phyloP scores from a whole-genome alignment of 805 yeast genomes.

The Saturnispora sekii region DNA sequence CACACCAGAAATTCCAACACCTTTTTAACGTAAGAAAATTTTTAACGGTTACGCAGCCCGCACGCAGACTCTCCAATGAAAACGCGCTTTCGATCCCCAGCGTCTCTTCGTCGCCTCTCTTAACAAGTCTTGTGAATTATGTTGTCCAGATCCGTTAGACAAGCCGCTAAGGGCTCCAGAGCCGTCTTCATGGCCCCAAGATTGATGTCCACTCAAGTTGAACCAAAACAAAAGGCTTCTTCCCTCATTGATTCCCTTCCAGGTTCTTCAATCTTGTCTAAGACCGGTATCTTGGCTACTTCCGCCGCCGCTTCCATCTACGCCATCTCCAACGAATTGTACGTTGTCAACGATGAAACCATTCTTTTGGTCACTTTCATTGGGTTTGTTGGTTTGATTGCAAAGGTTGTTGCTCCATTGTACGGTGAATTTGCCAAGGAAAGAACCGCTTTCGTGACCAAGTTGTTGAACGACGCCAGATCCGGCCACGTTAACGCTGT shows the following conservation, averaged over 20 bases:
- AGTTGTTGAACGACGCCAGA: constrained; percentile 80
- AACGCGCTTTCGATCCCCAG: neutral
- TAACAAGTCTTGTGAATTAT: constrained; percentile 1
- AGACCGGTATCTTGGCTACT: constrained; percentile 93
- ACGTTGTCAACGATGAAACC: constrained; percentile 91
- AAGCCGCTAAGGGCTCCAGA: constrained; percentile 23
- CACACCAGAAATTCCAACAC: neutral
- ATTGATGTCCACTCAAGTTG: constrained; percentile 54
- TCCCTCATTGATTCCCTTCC: constrained; percentile 89
- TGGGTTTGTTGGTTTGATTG: constrained; percentile 63
- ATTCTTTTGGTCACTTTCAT: constrained; percentile 72
- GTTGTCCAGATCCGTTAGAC: constrained; percentile 23
- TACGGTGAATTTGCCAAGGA: constrained; percentile 90
- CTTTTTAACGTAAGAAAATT: neutral
- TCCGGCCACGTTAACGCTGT: constrained; percentile 87
- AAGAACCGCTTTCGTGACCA: constrained; percentile 44
- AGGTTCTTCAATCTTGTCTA: constrained; percentile 77
- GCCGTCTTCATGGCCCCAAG: constrained; percentile 45
- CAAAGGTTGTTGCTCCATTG: constrained; percentile 87
- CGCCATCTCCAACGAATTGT: constrained; percentile 88
- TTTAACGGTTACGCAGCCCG: constrained; percentile 9
- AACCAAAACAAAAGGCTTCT: constrained; percentile 86
- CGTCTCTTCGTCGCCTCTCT: neutral
- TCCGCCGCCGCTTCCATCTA: constrained; percentile 89
- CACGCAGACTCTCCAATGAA: constrained; percentile 3